Evolutionary conservation across 352 stramenopile genomes (phyloP).

Genomic region (Phytophthora hibernalis): DNA sequence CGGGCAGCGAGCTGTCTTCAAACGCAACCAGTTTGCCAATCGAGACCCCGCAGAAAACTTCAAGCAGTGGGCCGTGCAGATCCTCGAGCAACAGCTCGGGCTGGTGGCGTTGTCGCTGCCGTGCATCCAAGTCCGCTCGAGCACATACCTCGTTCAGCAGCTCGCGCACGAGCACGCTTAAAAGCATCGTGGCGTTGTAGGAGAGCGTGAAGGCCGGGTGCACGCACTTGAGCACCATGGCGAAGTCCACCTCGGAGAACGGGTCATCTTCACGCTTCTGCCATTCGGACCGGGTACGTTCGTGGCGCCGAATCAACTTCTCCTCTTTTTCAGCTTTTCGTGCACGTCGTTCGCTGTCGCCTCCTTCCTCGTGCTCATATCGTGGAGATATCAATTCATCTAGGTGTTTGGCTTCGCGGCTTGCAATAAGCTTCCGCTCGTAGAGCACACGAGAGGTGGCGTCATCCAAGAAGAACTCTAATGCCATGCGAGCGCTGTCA

Average conservation of each 20-base stretch:
- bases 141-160: conserved; percentile 61
- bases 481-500: conserved; percentile 40
- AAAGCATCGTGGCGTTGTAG: conserved; percentile 57
- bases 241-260: conserved; percentile 68
- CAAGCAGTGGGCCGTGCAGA: conserved; percentile 24
- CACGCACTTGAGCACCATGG: conserved; percentile 65
- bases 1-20: conserved; percentile 13
- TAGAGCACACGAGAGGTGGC: conserved; percentile 52
- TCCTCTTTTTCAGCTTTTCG: conserved; percentile 38
- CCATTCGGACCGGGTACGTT: conserved; percentile 59
- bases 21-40: conserved; percentile 10
- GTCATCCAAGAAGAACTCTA: conserved; percentile 67
- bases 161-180: conserved; percentile 60
- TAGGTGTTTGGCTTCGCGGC: conserved; percentile 53
- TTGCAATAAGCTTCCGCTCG: conserved; percentile 45
- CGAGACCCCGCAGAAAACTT: conserved; percentile 32
- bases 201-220: conserved; percentile 67
- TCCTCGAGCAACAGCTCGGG: conserved; percentile 45
- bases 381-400: background rate
- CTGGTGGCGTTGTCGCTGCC: conserved; percentile 37
- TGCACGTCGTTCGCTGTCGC: conserved; percentile 10
- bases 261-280: conserved; percentile 65
- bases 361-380: conserved; percentile 12
- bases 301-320: conserved; percentile 50
- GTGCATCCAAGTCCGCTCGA: conserved; percentile 43